Conservation (phyloP, 805 yeast species). For the Cyberlindnera saturnus region DNA sequence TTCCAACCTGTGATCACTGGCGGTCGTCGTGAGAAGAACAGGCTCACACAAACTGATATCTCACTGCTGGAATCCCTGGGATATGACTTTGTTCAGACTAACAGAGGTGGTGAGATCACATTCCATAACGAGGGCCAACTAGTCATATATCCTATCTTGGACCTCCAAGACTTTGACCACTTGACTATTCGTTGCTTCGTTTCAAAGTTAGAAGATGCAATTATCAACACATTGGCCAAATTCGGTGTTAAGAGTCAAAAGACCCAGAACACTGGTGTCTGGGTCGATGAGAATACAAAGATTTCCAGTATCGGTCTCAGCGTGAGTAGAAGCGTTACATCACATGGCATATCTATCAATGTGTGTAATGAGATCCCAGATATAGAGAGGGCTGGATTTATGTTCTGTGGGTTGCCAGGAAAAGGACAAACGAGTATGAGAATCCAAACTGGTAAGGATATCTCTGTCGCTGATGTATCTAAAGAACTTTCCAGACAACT, state of each 20-base stretch:
- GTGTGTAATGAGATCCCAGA: conserved; percentile 65
- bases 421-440: conserved; percentile 50
- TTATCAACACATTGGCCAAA: conserved; percentile 39
- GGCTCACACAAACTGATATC: conserved; percentile 29
- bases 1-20: conserved; percentile 86
- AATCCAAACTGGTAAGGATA: conserved; percentile 21
- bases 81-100: conserved; percentile 70
- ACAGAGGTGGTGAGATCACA: conserved; percentile 93
- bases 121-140: conserved; percentile 96
- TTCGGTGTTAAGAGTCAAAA: conserved; percentile 37
- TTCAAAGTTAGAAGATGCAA: conserved; percentile 50
- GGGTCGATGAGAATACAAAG: conserved; percentile 57
- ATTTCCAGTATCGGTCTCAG: conserved; percentile 89
- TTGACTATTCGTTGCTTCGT: conserved; percentile 64
- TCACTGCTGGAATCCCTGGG: conserved; percentile 27
- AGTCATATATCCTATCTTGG: conserved; percentile 75
- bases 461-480: conserved; percentile 31
- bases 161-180: conserved; percentile 53
- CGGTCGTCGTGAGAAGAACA: conserved; percentile 72
- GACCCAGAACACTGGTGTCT: conserved; percentile 82
- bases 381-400: conserved; percentile 54
- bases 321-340: conserved; percentile 74
- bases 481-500: conserved; percentile 38
- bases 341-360: conserved; percentile 87
- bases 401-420: conserved; percentile 80